Evolutionary conservation across 192 early-diverging fungal species (phyloP).

Genomic region (Coemansia sp.): DNA sequence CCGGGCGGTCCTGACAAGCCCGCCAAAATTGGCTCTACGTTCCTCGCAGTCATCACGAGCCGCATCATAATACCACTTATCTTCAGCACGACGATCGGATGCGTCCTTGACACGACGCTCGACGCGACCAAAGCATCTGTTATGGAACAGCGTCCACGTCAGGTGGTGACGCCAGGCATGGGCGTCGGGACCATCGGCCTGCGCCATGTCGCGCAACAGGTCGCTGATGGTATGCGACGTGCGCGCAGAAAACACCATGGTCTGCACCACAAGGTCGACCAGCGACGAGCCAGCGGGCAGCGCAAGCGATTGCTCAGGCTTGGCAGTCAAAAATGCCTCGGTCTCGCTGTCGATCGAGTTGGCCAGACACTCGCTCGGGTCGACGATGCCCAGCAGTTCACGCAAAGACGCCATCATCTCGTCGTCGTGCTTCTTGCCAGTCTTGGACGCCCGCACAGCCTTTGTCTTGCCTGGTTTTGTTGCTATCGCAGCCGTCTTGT

Average conservation of each 20-base stretch:
- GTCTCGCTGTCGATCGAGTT: conserved; percentile 54
- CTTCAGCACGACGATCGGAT: conserved; percentile 50
- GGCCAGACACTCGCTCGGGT: conserved; percentile 52
- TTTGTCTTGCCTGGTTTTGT: conserved; percentile 12
- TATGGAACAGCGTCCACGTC: conserved; percentile 43
- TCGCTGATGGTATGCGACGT: conserved; percentile 57
- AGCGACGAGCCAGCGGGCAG: conserved; percentile 22
- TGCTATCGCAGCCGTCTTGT: neutral
- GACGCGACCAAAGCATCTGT: conserved; percentile 54
- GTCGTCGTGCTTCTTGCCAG: conserved; percentile 26
- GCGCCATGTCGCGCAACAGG: conserved; percentile 50
- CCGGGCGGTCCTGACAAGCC: conserved; percentile 53
- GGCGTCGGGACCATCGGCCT: conserved; percentile 22
- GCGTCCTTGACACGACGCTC: conserved; percentile 57
- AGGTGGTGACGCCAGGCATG: conserved; percentile 46
- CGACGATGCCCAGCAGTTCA: conserved; percentile 51
- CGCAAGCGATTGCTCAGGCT: conserved; percentile 22
- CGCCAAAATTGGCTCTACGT: conserved; percentile 53
- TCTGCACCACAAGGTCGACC: conserved; percentile 41
- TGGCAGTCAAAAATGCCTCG: conserved; percentile 33
- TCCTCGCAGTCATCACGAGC: conserved; percentile 37
- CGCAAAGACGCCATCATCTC: conserved; percentile 50
- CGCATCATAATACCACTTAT: conserved; percentile 58
- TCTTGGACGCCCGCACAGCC: neutral
- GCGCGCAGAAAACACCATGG: conserved; percentile 57